These are phyloP conservation scores for Oemleria cerasiformis DNA, from an alignment of 306 rosid species.

Conservation along the genomic window DNA sequence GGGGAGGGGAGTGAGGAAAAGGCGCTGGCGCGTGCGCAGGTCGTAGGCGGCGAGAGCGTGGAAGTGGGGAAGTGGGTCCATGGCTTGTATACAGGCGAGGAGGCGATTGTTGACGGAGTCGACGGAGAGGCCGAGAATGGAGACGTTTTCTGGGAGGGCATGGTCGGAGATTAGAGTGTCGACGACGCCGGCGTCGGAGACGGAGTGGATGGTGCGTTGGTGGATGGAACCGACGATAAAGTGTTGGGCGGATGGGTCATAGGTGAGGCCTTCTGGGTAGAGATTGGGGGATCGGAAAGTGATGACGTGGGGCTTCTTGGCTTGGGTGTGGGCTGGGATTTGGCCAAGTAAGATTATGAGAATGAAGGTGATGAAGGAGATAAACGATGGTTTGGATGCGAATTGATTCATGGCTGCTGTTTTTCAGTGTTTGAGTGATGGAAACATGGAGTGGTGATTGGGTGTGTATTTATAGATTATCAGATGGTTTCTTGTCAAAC, in stretches of 20 bases:
- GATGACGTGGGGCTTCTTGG: conserved; percentile 49
- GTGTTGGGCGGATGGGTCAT: conserved; percentile 67
- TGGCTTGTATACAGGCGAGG: conserved; percentile 57
- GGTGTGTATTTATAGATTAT: not conserved
- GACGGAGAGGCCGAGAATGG: conserved; percentile 60
- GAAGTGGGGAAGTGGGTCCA: conserved; percentile 46
- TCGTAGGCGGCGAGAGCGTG: conserved; percentile 85
- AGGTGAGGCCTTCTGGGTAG: conserved; percentile 66
- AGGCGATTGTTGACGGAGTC: conserved; percentile 58
- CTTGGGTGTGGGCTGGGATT: conserved; percentile 26
- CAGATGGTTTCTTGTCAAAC: conserved; percentile 15
- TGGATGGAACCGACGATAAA: conserved; percentile 59
- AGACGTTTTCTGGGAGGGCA: conserved; percentile 59
- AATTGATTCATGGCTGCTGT: conserved; percentile 10
- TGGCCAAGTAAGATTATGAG: conserved; percentile 22
- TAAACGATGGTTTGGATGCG: conserved; percentile 4
- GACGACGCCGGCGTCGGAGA: conserved; percentile 68
- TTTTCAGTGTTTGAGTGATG: not conserved
- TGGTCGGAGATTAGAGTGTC: conserved; percentile 62
- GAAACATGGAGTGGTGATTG: not conserved
- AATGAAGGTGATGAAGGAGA: conserved; percentile 1
- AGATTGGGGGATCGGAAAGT: conserved; percentile 69
- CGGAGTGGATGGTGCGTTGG: conserved; percentile 51
- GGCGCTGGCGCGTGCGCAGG: conserved; percentile 46
- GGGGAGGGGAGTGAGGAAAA: conserved; percentile 60